These are phyloP conservation scores for Pochonia chlamydosporia DNA, from an alignment of 2,329 filamentous ascomycete genomes.

Conservation along the genomic window DNA sequence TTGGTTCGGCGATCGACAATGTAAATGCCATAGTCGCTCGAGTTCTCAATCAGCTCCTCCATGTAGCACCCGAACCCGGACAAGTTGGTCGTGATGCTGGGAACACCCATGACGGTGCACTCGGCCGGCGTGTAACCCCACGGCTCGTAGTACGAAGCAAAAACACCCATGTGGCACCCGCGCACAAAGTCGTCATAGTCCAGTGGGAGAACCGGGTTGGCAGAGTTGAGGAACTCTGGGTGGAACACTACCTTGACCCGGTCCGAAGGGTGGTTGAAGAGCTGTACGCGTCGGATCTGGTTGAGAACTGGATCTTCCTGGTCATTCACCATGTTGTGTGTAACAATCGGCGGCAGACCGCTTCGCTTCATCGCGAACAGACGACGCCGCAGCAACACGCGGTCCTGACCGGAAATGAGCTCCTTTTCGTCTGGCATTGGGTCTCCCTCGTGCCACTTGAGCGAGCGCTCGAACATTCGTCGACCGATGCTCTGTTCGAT, in stretches of 20 bases:
- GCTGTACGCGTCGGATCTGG: slow-evolving; percentile 89
- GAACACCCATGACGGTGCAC: slow-evolving; percentile 98
- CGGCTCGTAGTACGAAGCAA: slow-evolving; percentile 97
- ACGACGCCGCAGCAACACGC: slow-evolving; percentile 82
- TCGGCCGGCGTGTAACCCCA: slow-evolving; percentile 99
- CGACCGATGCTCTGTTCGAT: slow-evolving; percentile 91
- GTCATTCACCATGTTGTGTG: slow-evolving; percentile 98
- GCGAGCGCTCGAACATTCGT: slow-evolving; percentile 87
- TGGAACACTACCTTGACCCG: slow-evolving; percentile 98
- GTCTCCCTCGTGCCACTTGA: slow-evolving; percentile 94
- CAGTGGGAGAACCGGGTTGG: slow-evolving; percentile 88
- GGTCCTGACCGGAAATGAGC: slow-evolving; percentile 84
- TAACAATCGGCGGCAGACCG: slow-evolving; percentile 87
- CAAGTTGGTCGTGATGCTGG: slow-evolving; percentile 95
- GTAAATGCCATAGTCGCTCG: slow-evolving; percentile 96
- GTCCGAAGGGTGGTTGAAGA: slow-evolving; percentile 93
- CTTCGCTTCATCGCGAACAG: slow-evolving; percentile 96
- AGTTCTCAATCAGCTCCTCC: slow-evolving; percentile 98
- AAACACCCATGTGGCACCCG: slow-evolving; percentile 91
- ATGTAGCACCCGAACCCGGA: slow-evolving; percentile 99
- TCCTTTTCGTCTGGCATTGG: slow-evolving; percentile 95
- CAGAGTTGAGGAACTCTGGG: slow-evolving; percentile 92
- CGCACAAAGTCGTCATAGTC: slow-evolving; percentile 99
- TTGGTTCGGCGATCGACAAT: slow-evolving; percentile 95
- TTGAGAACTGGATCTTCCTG: slow-evolving; percentile 89